Base-by-base conservation (phyloP, 306 rosid species). In the Hylodesmum podocarpum region DNA sequence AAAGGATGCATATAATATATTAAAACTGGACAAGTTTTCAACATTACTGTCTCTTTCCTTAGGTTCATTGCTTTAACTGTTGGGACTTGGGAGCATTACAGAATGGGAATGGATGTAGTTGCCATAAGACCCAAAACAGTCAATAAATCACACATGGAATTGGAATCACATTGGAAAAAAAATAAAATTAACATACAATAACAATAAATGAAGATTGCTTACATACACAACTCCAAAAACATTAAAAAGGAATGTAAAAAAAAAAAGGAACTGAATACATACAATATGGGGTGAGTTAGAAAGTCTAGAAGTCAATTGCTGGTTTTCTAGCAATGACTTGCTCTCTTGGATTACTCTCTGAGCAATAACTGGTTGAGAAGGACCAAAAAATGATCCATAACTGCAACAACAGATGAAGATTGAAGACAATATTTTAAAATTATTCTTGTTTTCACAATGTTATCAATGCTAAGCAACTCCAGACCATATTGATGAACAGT, bases 321-420 rank as follows among this genome's bases (percentile, higher is more conserved):
- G 84, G 77, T 78, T 94, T 84, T 88, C 97, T 78, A 91, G 66
- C 66, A 94, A 62, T 1, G 97, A 91, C 85, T 90, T 91, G 93
- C 96, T 90, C 88, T 94, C 98, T 83, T 91, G 97, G 62, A 94
- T 94, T 39, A 94, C 98, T 87, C 98, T 82, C 39, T 85, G 88
- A 41, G 98, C 86, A 73, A 94, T 90, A 76, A 86, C 86, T 19
- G 98, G 97, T 78, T 87, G 89, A 72, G 97, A 88, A 36, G 97
- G 93, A 47, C 97, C 98, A 78, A 94, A 94, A 86, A 94, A 94
- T 9, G 96, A 90, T 27, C 98, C 98, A 75, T 72, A 94, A 84
- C 98, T 94, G 96, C 90, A 84, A 27, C 54, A 55, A 55, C 66
- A 61, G 43, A 76, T 5, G 57, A 72, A 79, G 16, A 81, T 10